Percentiles rank a stretch among this genome's conserved stretches.
Evolutionary conservation across 331 rosid species (phyloP).

Genomic region (Cydonia oblonga): DNA sequence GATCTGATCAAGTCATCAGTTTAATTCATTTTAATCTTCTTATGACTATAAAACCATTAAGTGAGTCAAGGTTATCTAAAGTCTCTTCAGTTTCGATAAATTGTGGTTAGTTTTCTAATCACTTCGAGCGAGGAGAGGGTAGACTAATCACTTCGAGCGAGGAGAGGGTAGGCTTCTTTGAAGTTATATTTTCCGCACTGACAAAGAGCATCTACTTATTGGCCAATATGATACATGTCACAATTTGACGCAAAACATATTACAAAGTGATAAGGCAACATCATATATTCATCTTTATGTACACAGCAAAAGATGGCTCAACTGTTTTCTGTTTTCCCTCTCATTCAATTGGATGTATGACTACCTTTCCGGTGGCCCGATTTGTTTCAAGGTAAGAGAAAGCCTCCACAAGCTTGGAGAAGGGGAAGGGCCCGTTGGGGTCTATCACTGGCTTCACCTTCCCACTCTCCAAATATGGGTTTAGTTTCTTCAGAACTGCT

Average conservation of each 20-base stretch:
- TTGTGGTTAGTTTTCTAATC: background rate
- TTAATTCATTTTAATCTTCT: too few species aligned
- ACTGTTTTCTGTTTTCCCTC: background rate
- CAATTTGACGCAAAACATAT: too few species aligned
- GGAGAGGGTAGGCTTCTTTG: background rate
- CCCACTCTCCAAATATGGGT: constrained; percentile 78
- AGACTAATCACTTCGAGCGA: background rate
- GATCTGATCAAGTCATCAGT: too few species aligned
- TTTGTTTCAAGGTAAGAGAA: constrained; percentile 81
- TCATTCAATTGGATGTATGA: constrained; percentile 70
- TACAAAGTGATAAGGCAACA: background rate
- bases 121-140: background rate
- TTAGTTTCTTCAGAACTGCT: constrained; percentile 63
- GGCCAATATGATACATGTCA: background rate
- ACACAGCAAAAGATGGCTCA: constrained; percentile 25
- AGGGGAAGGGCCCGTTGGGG: constrained; percentile 70
- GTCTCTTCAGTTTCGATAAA: background rate
- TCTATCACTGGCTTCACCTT: constrained; percentile 80
- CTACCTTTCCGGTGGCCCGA: constrained; percentile 72
- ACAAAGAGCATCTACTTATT: background rate
- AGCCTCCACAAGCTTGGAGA: constrained; percentile 63
- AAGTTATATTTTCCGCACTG: background rate
- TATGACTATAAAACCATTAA: too few species aligned
- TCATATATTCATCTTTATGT: background rate
- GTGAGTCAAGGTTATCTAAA: background rate